Base-by-base conservation (phyloP, 108 stramenopile species). In the Mediolabrus comicus region DNA sequence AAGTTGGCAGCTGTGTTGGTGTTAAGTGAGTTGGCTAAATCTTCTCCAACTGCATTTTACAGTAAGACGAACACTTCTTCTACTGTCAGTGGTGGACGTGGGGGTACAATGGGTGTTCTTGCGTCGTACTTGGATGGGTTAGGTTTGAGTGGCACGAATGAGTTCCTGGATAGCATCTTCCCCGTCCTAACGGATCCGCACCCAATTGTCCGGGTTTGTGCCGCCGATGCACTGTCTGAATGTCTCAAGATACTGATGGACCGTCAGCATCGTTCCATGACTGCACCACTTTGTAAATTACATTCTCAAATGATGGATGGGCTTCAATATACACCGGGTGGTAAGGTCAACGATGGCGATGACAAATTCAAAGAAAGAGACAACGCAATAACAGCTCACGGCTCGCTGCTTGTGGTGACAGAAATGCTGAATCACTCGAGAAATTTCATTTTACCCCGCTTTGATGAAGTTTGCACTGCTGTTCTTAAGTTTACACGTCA, bases 361-460 rank as follows among this genome's bases (percentile, higher is more conserved):
- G 31, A 34, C 34, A 46, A 53, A 22, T 67, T 71, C 67, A 54
- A 77, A 43, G 63, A 59, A 13, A n/a, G 54, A 19, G 53, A 65
- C 24, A 77, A 81, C 28, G 82, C 81, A 12, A 79, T 87, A 36
- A 69, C 77, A 17, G 67, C 84, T 2, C 85, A 99, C 71, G 99
- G 97, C 27, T 93, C 95, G 2, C 69, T 99, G 11, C 77, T 99
- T 13, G 85, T 89, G 16, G 81, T 96, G 6, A 76, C 87, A 8
- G 89, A 91, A 9, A 84, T 98, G 81, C 79, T 99, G 32, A 70
- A 88, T 8, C 84, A 90, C 59, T 81, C 96, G 10, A 80, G 89
- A 10, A 86, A 89, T n/a, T 98, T 98, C 76, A 94, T 98, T 82
- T 51, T 94, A 39, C 97, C 98, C 0, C 89, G 98, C 0, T 97